These are phyloP conservation scores for Exophiala spinifera DNA, from an alignment of 2,329 filamentous ascomycete genomes.

Conservation along the genomic window DNA sequence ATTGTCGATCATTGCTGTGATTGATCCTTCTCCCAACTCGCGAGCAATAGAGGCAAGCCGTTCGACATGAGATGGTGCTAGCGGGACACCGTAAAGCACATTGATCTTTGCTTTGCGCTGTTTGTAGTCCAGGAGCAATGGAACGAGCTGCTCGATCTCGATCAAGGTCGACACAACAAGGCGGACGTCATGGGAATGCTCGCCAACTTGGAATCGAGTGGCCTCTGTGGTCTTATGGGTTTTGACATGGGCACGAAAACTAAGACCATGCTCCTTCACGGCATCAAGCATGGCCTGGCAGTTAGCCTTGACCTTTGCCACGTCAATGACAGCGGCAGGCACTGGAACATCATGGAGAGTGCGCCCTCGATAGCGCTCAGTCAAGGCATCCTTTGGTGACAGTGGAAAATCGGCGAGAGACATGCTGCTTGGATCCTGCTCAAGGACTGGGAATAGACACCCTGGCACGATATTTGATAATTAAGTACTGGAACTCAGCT, in stretches of 20 bases:
- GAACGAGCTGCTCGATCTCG: constrained; percentile 66
- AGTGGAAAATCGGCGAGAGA: constrained; percentile 17
- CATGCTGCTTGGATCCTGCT: constrained; percentile 7
- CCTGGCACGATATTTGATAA: background rate
- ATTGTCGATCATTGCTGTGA: constrained; percentile 70
- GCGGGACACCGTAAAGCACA: constrained; percentile 70
- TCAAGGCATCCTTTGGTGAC: constrained; percentile 16
- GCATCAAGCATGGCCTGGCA: constrained; percentile 70
- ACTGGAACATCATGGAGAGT: constrained; percentile 59
- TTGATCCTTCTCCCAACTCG: constrained; percentile 53
- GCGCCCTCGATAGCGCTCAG: constrained; percentile 54
- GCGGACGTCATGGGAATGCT: constrained; percentile 50
- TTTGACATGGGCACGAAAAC: constrained; percentile 76
- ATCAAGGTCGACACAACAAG: constrained; percentile 71
- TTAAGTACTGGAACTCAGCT: background rate
- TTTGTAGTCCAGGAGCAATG: constrained; percentile 59
- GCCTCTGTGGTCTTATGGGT: constrained; percentile 75
- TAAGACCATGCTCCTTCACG: constrained; percentile 56
- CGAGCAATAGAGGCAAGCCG: constrained; percentile 58
- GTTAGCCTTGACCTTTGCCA: constrained; percentile 63
- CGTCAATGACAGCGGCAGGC: constrained; percentile 67
- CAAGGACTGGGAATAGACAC: too few species aligned
- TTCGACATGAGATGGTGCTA: constrained; percentile 58
- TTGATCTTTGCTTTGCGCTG: constrained; percentile 55
- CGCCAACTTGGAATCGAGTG: constrained; percentile 67